Conservation (phyloP, 805 yeast genomes). For the Yarrowia sp. region DNA sequence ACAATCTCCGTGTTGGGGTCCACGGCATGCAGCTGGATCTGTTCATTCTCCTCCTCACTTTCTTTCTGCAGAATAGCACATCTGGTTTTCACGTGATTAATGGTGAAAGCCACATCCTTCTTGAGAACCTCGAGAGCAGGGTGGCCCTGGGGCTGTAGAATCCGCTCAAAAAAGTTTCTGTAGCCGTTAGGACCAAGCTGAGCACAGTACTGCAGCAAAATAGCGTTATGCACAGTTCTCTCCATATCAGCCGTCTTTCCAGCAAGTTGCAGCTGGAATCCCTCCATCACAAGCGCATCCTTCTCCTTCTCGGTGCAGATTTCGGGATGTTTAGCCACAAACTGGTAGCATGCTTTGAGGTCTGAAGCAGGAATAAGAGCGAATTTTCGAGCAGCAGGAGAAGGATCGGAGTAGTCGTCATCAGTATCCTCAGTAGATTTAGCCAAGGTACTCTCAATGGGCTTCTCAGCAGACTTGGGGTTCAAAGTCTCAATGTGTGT, state of each 20-base stretch:
- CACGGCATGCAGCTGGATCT: constrained; percentile 82
- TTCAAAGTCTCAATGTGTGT: constrained; percentile 4
- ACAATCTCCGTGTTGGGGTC: constrained; percentile 78
- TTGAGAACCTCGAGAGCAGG: constrained; percentile 70
- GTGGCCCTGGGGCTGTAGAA: constrained; percentile 47
- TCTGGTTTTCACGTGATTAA: constrained; percentile 69
- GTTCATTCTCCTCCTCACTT: constrained; percentile 41
- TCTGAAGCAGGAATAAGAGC: constrained; percentile 55
- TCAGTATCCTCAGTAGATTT: constrained; percentile 29
- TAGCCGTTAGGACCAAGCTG: constrained; percentile 50
- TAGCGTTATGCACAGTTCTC: constrained; percentile 74
- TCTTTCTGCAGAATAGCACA: constrained; percentile 64
- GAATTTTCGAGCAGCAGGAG: constrained; percentile 65
- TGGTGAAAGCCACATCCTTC: constrained; percentile 72
- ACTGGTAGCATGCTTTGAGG: constrained; percentile 50
- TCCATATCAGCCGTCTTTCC: constrained; percentile 55
- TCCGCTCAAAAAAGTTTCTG: constrained; percentile 63
- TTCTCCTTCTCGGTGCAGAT: constrained; percentile 82
- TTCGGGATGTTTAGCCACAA: constrained; percentile 54
- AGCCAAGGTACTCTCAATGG: constrained; percentile 1
- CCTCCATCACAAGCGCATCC: constrained; percentile 88
- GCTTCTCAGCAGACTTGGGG: constrained; percentile 19
- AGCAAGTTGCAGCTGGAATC: constrained; percentile 77
- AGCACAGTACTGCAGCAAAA: constrained; percentile 68
- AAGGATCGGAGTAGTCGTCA: constrained; percentile 40